These are phyloP conservation scores for Torulaspora delbrueckii DNA, from an alignment of 805 yeast genomes.

Conservation along the genomic window DNA sequence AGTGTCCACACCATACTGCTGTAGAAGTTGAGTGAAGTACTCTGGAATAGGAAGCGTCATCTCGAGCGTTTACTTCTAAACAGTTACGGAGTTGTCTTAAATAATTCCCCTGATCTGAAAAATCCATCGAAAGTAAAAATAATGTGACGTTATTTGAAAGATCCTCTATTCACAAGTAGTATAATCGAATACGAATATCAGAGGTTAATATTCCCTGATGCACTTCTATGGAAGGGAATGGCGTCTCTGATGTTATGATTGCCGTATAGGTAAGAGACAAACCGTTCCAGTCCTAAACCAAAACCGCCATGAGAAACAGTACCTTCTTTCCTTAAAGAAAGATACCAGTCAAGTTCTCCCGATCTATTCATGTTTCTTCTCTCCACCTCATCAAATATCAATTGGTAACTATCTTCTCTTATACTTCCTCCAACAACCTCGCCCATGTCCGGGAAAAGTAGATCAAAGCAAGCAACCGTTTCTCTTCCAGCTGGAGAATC, in stretches of 20 bases:
- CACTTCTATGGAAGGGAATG: conserved; percentile 79
- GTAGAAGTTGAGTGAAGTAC: conserved; percentile 44
- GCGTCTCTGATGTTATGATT: conserved; percentile 81
- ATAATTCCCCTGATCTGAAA: background rate
- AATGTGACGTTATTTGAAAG: background rate
- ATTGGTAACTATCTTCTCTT: conserved; percentile 64
- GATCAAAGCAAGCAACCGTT: conserved; percentile 88
- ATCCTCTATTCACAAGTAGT: background rate
- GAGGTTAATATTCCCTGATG: conserved; percentile 39
- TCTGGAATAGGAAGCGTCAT: conserved; percentile 1
- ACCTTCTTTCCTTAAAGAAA: conserved; percentile 68
- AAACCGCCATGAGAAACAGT: conserved; percentile 94
- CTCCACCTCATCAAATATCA: conserved; percentile 47
- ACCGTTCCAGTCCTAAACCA: conserved; percentile 90
- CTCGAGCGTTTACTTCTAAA: no score
- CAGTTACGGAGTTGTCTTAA: no score
- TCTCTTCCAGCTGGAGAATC: conserved; percentile 32
- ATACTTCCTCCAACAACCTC: conserved; percentile 93
- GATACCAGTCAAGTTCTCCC: conserved; percentile 72
- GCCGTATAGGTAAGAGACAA: conserved; percentile 66
- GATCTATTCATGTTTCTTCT: conserved; percentile 49
- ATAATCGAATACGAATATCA: background rate
- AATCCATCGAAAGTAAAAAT: background rate
- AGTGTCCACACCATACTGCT: conserved; percentile 46
- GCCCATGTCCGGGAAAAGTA: conserved; percentile 85